phyloP scores from a whole-genome alignment of 495 filamentous ascomycete genomes.

The Aspergillus sclerotioniger region DNA sequence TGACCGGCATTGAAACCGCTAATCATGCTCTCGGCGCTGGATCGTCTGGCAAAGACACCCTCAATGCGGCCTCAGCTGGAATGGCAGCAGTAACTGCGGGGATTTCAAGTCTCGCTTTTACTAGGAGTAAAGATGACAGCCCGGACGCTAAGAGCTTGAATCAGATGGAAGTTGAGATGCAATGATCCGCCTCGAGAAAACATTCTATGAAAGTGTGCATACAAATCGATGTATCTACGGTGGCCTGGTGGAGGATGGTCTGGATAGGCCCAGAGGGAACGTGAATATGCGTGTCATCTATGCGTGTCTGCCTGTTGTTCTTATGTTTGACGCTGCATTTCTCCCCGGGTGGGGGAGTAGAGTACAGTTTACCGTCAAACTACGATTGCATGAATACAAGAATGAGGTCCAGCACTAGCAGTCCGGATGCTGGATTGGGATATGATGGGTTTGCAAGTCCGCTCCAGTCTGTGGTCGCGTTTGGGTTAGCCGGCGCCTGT shows the following conservation, averaged over 20 bases:
- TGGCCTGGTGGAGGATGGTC: not conserved
- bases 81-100: constrained; percentile 41
- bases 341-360: not conserved
- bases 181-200: constrained; percentile 23
- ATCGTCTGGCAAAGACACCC: constrained; percentile 21
- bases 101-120: constrained; percentile 40
- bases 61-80: constrained; percentile 28
- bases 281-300: constrained; percentile 1
- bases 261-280: not conserved
- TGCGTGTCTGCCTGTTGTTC: not conserved
- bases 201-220: not conserved
- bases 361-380: not conserved
- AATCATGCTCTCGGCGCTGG: constrained; percentile 31
- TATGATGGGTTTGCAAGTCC: no score
- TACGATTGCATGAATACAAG: not conserved
- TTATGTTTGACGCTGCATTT: constrained; percentile 4
- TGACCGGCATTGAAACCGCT: constrained; percentile 50
- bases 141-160: constrained; percentile 22
- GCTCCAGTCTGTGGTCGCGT: no score
- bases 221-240: not conserved
- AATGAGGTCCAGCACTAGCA: not conserved
- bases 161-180: constrained; percentile 50
- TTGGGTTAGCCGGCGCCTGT: no score
- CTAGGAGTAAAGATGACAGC: constrained; percentile 25
- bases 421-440: not conserved